These are phyloP conservation scores for Centella asiatica DNA, from an alignment of 129 eudicot genomes.

Conservation along the genomic window DNA sequence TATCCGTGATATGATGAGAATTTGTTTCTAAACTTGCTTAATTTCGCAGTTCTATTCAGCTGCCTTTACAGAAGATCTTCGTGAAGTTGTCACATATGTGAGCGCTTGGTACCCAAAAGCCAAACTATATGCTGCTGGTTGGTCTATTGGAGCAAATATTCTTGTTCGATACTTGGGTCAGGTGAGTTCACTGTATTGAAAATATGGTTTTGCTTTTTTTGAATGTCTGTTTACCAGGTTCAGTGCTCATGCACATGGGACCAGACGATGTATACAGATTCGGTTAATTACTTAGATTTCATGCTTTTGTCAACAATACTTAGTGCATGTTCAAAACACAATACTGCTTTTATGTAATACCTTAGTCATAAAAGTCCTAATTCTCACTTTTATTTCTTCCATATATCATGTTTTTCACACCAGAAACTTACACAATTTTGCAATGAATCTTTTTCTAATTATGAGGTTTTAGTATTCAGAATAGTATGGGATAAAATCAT, in stretches of 20 bases:
- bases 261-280: neutral
- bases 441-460: no score
- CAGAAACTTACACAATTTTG: neutral
- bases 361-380: neutral
- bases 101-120: slow-evolving; percentile 57
- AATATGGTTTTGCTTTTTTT: neutral
- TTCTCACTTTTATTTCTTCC: no score
- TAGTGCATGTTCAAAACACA: neutral
- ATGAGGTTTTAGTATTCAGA: neutral
- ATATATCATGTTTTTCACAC: neutral
- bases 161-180: slow-evolving; percentile 81
- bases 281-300: neutral
- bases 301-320: neutral
- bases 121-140: slow-evolving; percentile 84
- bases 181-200: slow-evolving; percentile 32
- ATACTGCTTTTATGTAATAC: neutral
- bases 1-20: neutral
- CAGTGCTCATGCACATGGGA: neutral
- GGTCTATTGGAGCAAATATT: slow-evolving; percentile 97
- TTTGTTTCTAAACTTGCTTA: neutral
- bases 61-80: slow-evolving; percentile 79
- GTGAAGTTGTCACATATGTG: slow-evolving; percentile 74
- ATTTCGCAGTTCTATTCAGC: slow-evolving; percentile 85
- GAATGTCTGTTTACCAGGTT: neutral
- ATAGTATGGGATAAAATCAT: neutral